These are phyloP conservation scores for Saturnispora gosingensis DNA, from an alignment of 805 yeast genomes.

Conservation along the genomic window DNA sequence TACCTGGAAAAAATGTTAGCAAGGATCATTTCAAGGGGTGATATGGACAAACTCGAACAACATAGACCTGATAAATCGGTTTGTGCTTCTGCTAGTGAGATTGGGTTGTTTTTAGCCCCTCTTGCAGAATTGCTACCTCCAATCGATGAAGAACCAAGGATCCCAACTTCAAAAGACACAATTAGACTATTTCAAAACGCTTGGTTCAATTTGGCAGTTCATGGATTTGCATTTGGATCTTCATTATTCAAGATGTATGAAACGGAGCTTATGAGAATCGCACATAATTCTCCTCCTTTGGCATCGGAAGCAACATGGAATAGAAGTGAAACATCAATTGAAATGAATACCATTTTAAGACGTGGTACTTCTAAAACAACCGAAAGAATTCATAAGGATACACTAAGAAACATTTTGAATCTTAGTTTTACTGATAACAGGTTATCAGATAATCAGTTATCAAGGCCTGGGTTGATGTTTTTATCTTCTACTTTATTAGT, in stretches of 20 bases:
- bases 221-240: conserved; percentile 65
- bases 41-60: conserved; percentile 59
- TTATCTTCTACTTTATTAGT: conserved; percentile 71
- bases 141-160: conserved; percentile 36
- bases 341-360: conserved; percentile 80
- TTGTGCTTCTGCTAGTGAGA: conserved; percentile 60
- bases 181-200: conserved; percentile 67
- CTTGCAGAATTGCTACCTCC: conserved; percentile 67
- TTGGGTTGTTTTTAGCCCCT: conserved; percentile 55
- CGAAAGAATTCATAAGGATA: conserved; percentile 63
- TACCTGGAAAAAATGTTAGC: conserved; percentile 61
- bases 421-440: conserved; percentile 40
- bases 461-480: conserved; percentile 78
- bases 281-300: conserved; percentile 78
- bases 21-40: conserved; percentile 68
- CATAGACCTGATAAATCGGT: conserved; percentile 73
- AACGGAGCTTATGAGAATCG: conserved; percentile 54
- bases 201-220: conserved; percentile 91
- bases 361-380: conserved; percentile 82
- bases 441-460: conserved; percentile 33
- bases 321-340: conserved; percentile 85
- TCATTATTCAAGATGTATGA: conserved; percentile 40
- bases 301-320: conserved; percentile 75
- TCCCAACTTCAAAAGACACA: conserved; percentile 38
- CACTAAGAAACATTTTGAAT: conserved; percentile 40